Conservation (phyloP, 2,329 filamentous ascomycete genomes). For the Aureobasidium sp. region DNA sequence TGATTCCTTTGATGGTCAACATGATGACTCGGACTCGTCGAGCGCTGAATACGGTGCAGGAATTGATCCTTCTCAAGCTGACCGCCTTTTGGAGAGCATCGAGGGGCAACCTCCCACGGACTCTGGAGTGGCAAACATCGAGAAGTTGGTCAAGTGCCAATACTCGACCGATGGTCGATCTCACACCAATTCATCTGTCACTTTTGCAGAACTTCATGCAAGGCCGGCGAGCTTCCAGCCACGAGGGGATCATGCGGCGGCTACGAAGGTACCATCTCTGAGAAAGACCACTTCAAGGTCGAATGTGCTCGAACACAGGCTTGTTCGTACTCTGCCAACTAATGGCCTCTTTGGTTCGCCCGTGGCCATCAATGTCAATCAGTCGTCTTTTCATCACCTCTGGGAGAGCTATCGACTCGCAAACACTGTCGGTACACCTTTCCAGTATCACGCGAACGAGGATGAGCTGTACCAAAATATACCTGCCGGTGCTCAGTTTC, state of each 20-base stretch:
- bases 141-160: background rate
- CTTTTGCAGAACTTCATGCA: background rate
- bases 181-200: too few relatives aligned
- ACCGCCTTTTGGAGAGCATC: background rate
- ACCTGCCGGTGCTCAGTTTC: background rate
- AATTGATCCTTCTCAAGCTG: background rate
- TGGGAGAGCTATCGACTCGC: slow-evolving; percentile 13
- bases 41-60: background rate
- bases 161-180: too few relatives aligned
- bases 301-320: background rate
- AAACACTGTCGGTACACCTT: background rate
- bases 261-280: background rate
- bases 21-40: background rate
- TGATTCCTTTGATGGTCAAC: background rate
- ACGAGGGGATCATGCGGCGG: background rate
- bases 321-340: background rate
- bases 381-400: background rate
- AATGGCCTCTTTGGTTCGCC: background rate
- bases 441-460: background rate
- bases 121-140: too few relatives aligned
- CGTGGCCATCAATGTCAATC: background rate
- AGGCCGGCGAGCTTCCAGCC: background rate
- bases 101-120: background rate
- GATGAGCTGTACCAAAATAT: background rate
- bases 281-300: background rate